Evolutionary conservation across 2,329 filamentous ascomycete genomes (phyloP), one percentile per base, ranked within the genome.

Genomic region (Arthrobotrys pseudoclavata): DNA sequence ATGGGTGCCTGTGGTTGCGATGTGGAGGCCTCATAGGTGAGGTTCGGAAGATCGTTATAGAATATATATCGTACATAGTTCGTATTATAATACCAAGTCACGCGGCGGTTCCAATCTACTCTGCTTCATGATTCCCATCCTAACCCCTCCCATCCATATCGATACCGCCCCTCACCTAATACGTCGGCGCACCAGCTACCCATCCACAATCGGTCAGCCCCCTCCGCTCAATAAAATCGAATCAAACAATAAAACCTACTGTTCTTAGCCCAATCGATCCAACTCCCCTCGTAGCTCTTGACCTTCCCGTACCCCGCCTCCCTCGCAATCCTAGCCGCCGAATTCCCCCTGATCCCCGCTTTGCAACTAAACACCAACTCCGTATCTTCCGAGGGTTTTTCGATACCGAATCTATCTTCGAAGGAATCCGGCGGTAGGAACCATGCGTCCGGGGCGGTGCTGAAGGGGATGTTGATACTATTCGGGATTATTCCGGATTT

Each of bases 301-400:
- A 87, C 79, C 7, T 87, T 88, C 60, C 85, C 84, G 87, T 92
- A 98, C 9, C 95, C 95, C 1, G 90, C 91, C 82, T 92, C 88
- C 81, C 86, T 86, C 31, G 96, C 96, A 83, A 97, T 84, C 79
- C 88, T 87, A 5, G 94, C 94, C 5, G 94, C 94, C 0, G 92
- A 89, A 53, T 87, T 86, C 81, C 92, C 93, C 82, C 96, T 87
- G 79, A 98, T 92, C 1, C 96, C 96, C 0, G 94, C 91, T 85
- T 93, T 96, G 85, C 96, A 99, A 84, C 97, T 98, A 82, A 98
- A 96, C 3, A 98, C 87, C 13, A 97, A 83, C 79, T 88, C 86
- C 34, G 84, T 83, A 45, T 80, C 79, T 76, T 85, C 85, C 1
- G 82, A 81, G 0, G 91, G 94, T 77, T 92, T 91, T 75, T 92